Evolutionary conservation across 2,329 filamentous ascomycete genomes (phyloP).

Genomic region (Pezicula rhizophila): DNA sequence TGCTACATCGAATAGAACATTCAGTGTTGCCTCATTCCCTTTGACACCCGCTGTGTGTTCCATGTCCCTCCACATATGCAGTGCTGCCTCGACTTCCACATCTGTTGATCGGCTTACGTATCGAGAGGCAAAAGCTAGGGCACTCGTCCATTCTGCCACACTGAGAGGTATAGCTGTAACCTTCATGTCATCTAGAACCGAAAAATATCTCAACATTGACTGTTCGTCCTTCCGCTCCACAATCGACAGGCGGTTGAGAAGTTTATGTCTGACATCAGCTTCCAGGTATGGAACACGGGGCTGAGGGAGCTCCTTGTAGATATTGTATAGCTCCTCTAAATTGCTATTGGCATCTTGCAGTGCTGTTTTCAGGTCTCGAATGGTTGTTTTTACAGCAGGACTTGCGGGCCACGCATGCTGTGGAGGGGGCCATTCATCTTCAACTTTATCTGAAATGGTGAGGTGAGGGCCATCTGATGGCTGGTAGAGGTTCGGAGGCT

Average conservation of each 20-base stretch:
- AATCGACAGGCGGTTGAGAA: conserved; percentile 24
- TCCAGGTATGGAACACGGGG: conserved; percentile 26
- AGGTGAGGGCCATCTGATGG: conserved; percentile 42
- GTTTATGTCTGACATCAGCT: conserved; percentile 19
- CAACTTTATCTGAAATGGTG: conserved; percentile 42
- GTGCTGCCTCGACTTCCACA: conserved; percentile 58
- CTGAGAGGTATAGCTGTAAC: conserved; percentile 63
- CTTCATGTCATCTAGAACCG: conserved; percentile 77
- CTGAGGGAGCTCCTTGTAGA: conserved; percentile 29
- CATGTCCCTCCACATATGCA: conserved; percentile 86
- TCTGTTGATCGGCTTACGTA: conserved; percentile 56
- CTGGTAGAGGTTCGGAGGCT: conserved; percentile 48
- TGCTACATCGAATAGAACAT: conserved; percentile 84
- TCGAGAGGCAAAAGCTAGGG: conserved; percentile 71
- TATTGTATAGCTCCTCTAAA: conserved; percentile 24
- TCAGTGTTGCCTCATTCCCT: conserved; percentile 79
- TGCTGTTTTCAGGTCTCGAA: conserved; percentile 17
- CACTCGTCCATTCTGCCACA: conserved; percentile 72
- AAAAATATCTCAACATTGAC: conserved; percentile 76
- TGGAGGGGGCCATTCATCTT: conserved; percentile 35
- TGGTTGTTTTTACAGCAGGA: conserved; percentile 18
- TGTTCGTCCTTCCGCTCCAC: conserved; percentile 30
- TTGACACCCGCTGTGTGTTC: conserved; percentile 62
- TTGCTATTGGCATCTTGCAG: conserved; percentile 15
- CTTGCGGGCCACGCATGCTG: conserved; percentile 24